Percentiles rank a stretch among this genome's conserved stretches.
Conservation (phyloP, 768 basidiomycete genomes). For the Tephrocybe sp. region DNA sequence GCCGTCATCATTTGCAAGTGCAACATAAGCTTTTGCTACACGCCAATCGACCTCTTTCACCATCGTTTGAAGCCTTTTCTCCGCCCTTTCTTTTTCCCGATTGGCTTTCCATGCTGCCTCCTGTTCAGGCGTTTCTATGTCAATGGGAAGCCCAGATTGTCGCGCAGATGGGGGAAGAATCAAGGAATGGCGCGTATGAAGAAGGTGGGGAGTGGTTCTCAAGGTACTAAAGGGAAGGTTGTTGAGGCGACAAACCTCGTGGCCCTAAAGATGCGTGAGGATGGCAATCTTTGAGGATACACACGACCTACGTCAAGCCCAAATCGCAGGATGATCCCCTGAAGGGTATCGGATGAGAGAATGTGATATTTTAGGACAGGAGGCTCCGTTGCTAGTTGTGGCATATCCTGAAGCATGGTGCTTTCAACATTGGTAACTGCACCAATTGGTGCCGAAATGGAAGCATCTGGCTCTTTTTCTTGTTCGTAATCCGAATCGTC, state of each 20-base stretch:
- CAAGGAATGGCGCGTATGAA: conserved; percentile 65
- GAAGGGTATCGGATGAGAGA: conserved; percentile 54
- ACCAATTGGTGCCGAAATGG: not conserved
- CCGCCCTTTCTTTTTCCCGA: conserved; percentile 51
- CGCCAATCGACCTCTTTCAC: conserved; percentile 70
- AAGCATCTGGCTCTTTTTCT: conserved; percentile 13
- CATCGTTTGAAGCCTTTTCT: conserved; percentile 57
- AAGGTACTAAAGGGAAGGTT: conserved; percentile 62
- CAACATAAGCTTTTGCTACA: conserved; percentile 68
- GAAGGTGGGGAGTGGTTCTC: conserved; percentile 67
- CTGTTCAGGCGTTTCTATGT: conserved; percentile 19
- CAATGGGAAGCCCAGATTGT: conserved; percentile 19
- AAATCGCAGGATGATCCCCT: conserved; percentile 61
- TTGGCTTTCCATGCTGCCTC: conserved; percentile 38
- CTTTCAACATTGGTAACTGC: not conserved
- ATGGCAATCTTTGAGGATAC: not conserved
- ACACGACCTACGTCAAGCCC: conserved; percentile 54
- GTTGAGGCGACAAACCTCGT: conserved; percentile 63
- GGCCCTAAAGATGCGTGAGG: conserved; percentile 34
- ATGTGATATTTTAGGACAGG: conserved; percentile 48
- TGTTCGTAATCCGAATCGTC: conserved; percentile 41
- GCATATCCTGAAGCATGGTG: not conserved
- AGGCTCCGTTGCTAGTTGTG: not conserved
- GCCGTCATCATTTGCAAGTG: conserved; percentile 50
- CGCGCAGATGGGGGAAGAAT: conserved; percentile 46